Conservation (phyloP, 2,329 filamentous ascomycete species). For the Harringtonia lauricola region DNA sequence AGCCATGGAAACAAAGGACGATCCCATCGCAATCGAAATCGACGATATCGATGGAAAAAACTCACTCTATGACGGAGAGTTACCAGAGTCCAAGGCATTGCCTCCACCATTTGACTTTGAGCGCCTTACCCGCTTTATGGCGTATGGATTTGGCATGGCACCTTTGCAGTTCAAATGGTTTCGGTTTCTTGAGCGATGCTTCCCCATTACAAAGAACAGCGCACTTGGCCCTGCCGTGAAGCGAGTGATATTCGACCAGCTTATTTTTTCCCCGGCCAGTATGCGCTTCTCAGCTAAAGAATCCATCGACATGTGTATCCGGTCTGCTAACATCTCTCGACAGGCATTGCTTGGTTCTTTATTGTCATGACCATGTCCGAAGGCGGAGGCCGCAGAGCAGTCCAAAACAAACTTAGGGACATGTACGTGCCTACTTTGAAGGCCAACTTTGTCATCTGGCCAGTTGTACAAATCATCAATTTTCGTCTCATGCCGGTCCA, state of each 20-base stretch:
- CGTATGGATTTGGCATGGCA: slow-evolving; percentile 93
- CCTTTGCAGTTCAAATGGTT: slow-evolving; percentile 96
- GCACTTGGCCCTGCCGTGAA: slow-evolving; percentile 73
- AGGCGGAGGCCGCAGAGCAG: slow-evolving; percentile 71
- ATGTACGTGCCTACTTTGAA: slow-evolving; percentile 92
- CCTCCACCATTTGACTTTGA: slow-evolving; percentile 93
- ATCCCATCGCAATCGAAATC: slow-evolving; percentile 76
- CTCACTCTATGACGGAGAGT: slow-evolving; percentile 52
- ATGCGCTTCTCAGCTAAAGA: slow-evolving; percentile 16
- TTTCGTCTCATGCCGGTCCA: slow-evolving; percentile 92
- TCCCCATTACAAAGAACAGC: slow-evolving; percentile 71
- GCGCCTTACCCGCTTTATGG: slow-evolving; percentile 88
- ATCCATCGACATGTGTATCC: not conserved
- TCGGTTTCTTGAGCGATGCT: slow-evolving; percentile 66
- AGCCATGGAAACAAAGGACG: slow-evolving; percentile 45
- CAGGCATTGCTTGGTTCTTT: slow-evolving; percentile 72
- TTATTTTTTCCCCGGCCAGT: slow-evolving; percentile 86
- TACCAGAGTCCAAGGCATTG: slow-evolving; percentile 49
- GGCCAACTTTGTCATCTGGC: slow-evolving; percentile 94
- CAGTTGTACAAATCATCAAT: slow-evolving; percentile 90
- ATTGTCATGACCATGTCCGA: slow-evolving; percentile 94
- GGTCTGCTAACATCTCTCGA: not conserved
- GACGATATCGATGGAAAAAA: slow-evolving; percentile 78
- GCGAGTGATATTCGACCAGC: slow-evolving; percentile 83
- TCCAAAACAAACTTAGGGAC: slow-evolving; percentile 77